These are phyloP conservation scores for Stagonosporopsis cucurbitacearum DNA, from an alignment of 2,329 filamentous ascomycete genomes.

Conservation along the genomic window DNA sequence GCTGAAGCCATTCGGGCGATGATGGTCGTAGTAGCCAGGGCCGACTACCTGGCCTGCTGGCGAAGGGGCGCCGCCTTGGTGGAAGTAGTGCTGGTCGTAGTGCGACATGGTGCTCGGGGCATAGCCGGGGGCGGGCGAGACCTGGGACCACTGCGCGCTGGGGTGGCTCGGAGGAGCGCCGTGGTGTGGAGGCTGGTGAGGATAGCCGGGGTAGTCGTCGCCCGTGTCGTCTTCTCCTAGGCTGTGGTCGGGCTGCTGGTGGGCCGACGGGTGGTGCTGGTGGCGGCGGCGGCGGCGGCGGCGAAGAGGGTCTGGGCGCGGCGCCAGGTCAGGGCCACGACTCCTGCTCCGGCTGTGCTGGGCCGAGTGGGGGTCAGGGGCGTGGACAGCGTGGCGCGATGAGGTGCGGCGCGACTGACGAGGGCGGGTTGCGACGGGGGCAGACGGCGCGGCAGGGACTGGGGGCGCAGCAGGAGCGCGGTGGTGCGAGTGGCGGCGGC, in stretches of 20 bases:
- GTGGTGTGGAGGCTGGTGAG: constrained; percentile 33
- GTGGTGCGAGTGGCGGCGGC: constrained; percentile 38
- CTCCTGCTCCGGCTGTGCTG: constrained; percentile 43
- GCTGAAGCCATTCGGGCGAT: constrained; percentile 36
- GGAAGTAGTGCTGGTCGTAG: constrained; percentile 38
- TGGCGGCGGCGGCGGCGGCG: constrained; percentile 44
- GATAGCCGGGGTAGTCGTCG: constrained; percentile 55
- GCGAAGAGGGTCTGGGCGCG: constrained; percentile 37
- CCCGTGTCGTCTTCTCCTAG: constrained; percentile 45
- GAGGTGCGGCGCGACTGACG: constrained; percentile 51
- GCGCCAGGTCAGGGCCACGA: constrained; percentile 28
- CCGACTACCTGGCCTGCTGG: constrained; percentile 42
- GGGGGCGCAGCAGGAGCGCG: constrained; percentile 33
- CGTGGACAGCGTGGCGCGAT: constrained; percentile 44
- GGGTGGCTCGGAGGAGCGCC: constrained; percentile 45
- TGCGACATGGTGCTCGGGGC: constrained; percentile 50
- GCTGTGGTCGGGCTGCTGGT: constrained; percentile 22
- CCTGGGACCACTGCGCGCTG: constrained; percentile 45
- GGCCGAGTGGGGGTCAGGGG: constrained; percentile 42
- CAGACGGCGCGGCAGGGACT: constrained; percentile 35
- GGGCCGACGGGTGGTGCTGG: constrained; percentile 44
- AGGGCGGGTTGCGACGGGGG: constrained; percentile 46
- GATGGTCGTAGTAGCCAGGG: constrained; percentile 39
- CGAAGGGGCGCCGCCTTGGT: constrained; percentile 27
- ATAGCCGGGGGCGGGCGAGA: constrained; percentile 47